phyloP scores from a whole-genome alignment of 257 asterid species.

The Fraxinus excelsior region DNA sequence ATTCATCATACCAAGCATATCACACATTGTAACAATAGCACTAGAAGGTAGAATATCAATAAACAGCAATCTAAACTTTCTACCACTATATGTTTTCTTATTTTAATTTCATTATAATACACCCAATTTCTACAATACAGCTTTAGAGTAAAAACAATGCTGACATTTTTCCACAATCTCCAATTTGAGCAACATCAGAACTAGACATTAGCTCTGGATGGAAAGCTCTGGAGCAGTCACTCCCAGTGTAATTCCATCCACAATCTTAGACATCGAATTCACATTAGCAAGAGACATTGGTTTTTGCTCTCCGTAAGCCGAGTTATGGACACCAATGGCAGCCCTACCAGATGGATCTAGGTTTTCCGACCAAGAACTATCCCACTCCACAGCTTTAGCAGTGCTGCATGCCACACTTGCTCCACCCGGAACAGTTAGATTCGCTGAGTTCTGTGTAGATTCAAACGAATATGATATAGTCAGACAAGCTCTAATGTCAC shows the following conservation, averaged over 20 bases:
- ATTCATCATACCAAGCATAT: neutral
- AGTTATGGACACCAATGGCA: slow-evolving; percentile 84
- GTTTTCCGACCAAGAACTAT: slow-evolving; percentile 82
- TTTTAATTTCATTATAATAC: neutral
- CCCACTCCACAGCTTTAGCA: slow-evolving; percentile 84
- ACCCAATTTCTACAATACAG: neutral
- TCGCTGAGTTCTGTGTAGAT: slow-evolving; percentile 77
- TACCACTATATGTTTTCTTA: neutral
- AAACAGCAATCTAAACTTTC: neutral
- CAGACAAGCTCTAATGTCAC: neutral
- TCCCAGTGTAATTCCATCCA: slow-evolving; percentile 47
- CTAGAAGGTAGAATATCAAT: neutral
- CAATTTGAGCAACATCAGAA: neutral
- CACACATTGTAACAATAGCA: neutral
- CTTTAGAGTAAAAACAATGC: neutral
- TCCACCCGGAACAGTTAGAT: slow-evolving; percentile 85
- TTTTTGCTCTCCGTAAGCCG: slow-evolving; percentile 56
- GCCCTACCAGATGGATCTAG: slow-evolving; percentile 96
- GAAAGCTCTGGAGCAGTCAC: slow-evolving; percentile 51
- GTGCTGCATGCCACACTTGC: slow-evolving; percentile 95
- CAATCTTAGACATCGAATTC: slow-evolving; percentile 32
- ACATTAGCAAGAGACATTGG: slow-evolving; percentile 33
- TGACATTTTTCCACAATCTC: neutral
- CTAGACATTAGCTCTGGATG: slow-evolving; percentile 49
- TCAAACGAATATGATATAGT: neutral